phyloP scores from a whole-genome alignment of 2,329 filamentous ascomycete genomes.

The Sphaerulina musiva region DNA sequence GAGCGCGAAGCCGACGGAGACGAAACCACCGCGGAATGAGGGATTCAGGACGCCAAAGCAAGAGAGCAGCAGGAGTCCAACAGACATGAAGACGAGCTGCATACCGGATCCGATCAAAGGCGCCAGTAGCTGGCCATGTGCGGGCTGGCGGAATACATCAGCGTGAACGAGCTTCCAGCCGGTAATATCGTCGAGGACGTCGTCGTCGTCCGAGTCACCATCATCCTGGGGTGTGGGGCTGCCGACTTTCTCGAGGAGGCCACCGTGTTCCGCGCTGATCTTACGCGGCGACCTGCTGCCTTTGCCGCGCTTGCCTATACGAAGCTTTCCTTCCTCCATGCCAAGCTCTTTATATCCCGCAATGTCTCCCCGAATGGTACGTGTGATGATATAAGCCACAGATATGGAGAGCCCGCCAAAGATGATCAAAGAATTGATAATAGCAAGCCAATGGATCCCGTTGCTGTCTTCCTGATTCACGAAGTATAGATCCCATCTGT shows the following conservation, averaged over 20 bases:
- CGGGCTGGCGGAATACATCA: constrained; percentile 76
- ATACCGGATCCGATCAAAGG: constrained; percentile 78
- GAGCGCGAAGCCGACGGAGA: constrained; percentile 74
- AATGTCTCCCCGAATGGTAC: constrained; percentile 72
- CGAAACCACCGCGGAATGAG: constrained; percentile 81
- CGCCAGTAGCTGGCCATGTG: constrained; percentile 64
- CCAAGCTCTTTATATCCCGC: constrained; percentile 63
- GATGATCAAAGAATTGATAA: constrained; percentile 80
- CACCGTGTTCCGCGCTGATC: constrained; percentile 46
- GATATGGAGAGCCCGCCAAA: constrained; percentile 70
- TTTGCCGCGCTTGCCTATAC: constrained; percentile 46
- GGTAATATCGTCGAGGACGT: constrained; percentile 68
- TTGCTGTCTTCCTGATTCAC: constrained; percentile 77
- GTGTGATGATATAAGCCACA: constrained; percentile 72
- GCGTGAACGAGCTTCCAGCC: constrained; percentile 85
- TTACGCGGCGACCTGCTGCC: constrained; percentile 39
- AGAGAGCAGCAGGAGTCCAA: constrained; percentile 54
- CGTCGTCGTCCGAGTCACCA: constrained; percentile 58
- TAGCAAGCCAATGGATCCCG: constrained; percentile 80
- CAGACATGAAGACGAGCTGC: constrained; percentile 76
- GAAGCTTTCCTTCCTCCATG: constrained; percentile 60
- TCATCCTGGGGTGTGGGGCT: constrained; percentile 48
- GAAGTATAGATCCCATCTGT: constrained; percentile 85
- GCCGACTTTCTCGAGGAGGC: constrained; percentile 33
- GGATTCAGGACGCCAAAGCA: constrained; percentile 75